Evolutionary conservation across 139 green algal genomes (phyloP).

Genomic region (Chlorella sp.): DNA sequence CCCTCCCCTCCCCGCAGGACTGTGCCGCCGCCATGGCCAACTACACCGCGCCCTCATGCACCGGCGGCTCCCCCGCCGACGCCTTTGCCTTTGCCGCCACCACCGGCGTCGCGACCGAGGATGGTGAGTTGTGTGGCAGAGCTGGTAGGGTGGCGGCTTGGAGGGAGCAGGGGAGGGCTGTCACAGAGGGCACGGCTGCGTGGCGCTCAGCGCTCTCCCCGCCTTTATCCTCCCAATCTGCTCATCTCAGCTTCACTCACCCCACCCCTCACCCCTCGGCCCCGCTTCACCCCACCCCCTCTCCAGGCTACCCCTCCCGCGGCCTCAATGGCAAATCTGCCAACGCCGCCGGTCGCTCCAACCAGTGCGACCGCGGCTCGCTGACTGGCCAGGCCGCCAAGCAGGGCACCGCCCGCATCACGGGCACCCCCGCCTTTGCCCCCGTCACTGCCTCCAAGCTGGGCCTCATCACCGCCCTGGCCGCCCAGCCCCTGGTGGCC

Average conservation of each 20-base stretch:
- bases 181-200: background rate
- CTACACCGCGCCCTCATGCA: background rate
- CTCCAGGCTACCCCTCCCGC: slow-evolving; percentile 19
- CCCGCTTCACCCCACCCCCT: too few species aligned
- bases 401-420: background rate
- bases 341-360: background rate
- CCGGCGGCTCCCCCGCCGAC: slow-evolving; percentile 2
- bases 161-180: background rate
- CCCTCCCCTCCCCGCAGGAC: background rate
- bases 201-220: too few species aligned
- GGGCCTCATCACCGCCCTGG: slow-evolving; percentile 1
- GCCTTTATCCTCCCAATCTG: too few species aligned
- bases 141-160: background rate
- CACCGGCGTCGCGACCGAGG: background rate
- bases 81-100: background rate
- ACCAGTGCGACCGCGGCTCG: slow-evolving; percentile 1
- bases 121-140: background rate
- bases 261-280: background rate
- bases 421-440: background rate
- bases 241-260: background rate
- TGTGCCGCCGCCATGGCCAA: background rate
- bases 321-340: background rate
- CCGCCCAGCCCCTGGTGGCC: slow-evolving; percentile 1
- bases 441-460: background rate
- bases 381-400: background rate